A percentile compares a stretch with the other conserved stretches of the same genome.
phyloP scores from a whole-genome alignment of 1,139 yeast genomes.

The Lodderomyces parapsilosis region DNA sequence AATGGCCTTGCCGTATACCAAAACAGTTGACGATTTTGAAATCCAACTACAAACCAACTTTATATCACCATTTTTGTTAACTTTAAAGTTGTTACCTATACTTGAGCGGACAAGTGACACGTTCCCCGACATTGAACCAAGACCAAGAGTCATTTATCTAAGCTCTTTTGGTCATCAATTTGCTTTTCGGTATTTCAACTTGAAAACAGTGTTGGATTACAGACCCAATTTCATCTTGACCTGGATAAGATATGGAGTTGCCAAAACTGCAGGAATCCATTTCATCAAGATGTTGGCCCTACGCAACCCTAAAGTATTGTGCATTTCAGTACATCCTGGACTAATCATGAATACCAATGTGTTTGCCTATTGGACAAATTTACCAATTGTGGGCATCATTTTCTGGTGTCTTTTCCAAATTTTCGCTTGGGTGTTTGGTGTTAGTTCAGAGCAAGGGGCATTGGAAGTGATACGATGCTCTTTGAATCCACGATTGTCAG shows the following conservation, averaged over 20 bases:
- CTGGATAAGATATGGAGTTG: conserved; percentile 76
- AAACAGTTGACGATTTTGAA: conserved; percentile 73
- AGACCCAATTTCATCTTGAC: conserved; percentile 68
- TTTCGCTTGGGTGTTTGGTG: conserved; percentile 69
- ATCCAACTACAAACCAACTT: conserved; percentile 80
- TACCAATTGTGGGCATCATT: conserved; percentile 72
- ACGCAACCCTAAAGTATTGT: conserved; percentile 63
- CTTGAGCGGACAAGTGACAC: conserved; percentile 39
- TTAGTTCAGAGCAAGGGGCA: conserved; percentile 69
- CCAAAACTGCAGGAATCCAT: conserved; percentile 81
- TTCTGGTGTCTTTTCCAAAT: conserved; percentile 70
- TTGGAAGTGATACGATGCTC: conserved; percentile 66
- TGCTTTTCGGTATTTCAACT: conserved; percentile 41
- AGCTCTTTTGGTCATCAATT: conserved; percentile 71
- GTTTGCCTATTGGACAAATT: conserved; percentile 71
- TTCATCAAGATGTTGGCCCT: conserved; percentile 64
- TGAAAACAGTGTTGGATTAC: conserved; percentile 39
- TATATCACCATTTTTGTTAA: conserved; percentile 70
- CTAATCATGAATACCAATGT: conserved; percentile 76
- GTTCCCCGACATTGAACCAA: conserved; percentile 27
- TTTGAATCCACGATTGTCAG: conserved; percentile 49
- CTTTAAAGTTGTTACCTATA: conserved; percentile 58
- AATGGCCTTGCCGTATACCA: conserved; percentile 67
- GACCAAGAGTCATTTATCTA: conserved; percentile 62
- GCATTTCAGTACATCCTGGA: conserved; percentile 81